Percentiles rank a stretch among this genome's conserved stretches.
phyloP scores from a whole-genome alignment of 495 filamentous ascomycete genomes.

The Neurospora discreta region DNA sequence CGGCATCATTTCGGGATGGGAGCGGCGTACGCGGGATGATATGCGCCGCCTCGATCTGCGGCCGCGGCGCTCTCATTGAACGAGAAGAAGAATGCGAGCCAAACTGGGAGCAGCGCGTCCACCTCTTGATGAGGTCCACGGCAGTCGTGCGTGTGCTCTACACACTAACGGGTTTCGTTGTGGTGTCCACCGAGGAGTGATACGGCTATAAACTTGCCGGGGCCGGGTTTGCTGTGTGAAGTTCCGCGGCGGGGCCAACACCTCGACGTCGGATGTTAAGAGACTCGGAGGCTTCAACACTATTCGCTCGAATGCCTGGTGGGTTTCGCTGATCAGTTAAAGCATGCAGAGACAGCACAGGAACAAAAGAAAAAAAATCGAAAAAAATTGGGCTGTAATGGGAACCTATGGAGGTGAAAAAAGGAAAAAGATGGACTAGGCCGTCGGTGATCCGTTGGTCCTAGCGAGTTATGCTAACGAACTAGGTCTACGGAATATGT shows the following conservation, averaged over 20 bases:
- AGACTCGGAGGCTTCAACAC: background rate
- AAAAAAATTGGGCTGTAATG: background rate
- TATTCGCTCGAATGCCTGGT: background rate
- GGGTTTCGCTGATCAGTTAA: background rate
- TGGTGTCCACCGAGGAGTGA: background rate
- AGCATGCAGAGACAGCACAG: background rate
- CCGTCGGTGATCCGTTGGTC: background rate
- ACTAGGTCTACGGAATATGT: background rate
- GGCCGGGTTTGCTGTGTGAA: background rate
- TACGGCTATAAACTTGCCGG: background rate
- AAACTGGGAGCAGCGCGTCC: background rate
- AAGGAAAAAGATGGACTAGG: background rate
- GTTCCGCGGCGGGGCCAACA: background rate
- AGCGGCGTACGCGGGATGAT: background rate
- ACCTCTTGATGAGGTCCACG: background rate
- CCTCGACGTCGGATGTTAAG: background rate
- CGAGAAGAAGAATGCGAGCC: background rate
- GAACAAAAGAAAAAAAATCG: background rate
- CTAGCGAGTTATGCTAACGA: background rate
- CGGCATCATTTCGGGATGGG: conserved; percentile 13
- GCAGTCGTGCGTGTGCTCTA: background rate
- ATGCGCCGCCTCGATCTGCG: conserved; percentile 1
- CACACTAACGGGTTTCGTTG: background rate
- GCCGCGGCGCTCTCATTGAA: conserved; percentile 9
- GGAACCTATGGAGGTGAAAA: background rate